Evolutionary conservation across 2,329 filamentous ascomycete genomes (phyloP), one percentile per base, ranked within the genome.

Genomic region (Plenodomus biglobosus): DNA sequence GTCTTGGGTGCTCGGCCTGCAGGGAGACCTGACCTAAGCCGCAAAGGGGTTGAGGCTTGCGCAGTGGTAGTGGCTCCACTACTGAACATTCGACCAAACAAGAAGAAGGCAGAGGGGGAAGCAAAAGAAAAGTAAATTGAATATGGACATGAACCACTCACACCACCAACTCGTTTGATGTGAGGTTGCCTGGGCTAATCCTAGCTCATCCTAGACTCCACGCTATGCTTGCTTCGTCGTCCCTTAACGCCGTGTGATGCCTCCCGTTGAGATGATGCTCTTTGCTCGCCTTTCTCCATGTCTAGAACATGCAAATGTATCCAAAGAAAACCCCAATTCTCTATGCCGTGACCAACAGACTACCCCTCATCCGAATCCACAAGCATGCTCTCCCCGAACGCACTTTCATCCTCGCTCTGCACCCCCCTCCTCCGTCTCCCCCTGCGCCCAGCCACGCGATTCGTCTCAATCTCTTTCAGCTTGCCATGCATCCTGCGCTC

Each of bases 401-500:
- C 67, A 53, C 72, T 66, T 55, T 73, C 55, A 42, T 69, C 69
- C 52, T 74, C 53, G 44, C 72, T 48, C 63, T 74, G 62, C 71
- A 77, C 21, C 70, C 78, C 67, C 76, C 50, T 74, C 73, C 56
- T 75, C 62, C 38, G 75, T 71, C 62, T 79, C 52, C 82, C 81
- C 43, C 73, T 72, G 46, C 78, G 75, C 5, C 76, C 73, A 58
- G 86, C 84, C 46, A 85, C 84, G 70, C 15, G 70, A 68, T 58
- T 78, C 32, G 65, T 65, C 40, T 69, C 41, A 69, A 75, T 60
- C 72, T 80, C 30, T 72, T 62, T 80, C 59, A 84, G 80, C 39
- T 73, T 73, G 45, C 76, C 68, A 15, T 74, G 73, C 36, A 86
- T 68, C 35, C 77, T 75, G 3, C 74, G 70, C 60, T 87, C 84